Evolutionary conservation across 192 early-diverging fungal species (phyloP).

Genomic region (Chytriomyces sp.): DNA sequence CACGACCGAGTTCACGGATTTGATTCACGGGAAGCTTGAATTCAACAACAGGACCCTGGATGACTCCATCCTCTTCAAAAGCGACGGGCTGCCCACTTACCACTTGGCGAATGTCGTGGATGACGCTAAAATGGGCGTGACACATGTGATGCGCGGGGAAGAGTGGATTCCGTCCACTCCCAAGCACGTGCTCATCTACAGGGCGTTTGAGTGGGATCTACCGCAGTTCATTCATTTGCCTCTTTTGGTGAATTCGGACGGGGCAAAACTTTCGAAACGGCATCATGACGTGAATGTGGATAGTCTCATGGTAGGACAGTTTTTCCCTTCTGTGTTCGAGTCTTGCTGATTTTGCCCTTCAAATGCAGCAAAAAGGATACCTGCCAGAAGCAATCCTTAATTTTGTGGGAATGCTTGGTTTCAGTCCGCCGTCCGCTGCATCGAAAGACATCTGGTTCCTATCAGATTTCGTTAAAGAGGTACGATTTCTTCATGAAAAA

Average conservation of each 20-base stretch:
- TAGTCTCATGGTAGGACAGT: slow-evolving; percentile 58
- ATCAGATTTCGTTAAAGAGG: slow-evolving; percentile 60
- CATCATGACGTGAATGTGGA: slow-evolving; percentile 80
- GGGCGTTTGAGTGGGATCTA: slow-evolving; percentile 76
- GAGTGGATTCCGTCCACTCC: slow-evolving; percentile 96
- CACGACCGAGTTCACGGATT: slow-evolving; percentile 65
- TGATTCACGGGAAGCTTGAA: slow-evolving; percentile 75
- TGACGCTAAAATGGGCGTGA: slow-evolving; percentile 88
- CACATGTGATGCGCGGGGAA: slow-evolving; percentile 91
- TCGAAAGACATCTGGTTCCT: slow-evolving; percentile 71
- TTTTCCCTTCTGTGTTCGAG: background rate
- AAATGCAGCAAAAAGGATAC: slow-evolving; percentile 70
- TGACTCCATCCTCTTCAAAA: slow-evolving; percentile 88
- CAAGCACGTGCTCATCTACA: slow-evolving; percentile 85
- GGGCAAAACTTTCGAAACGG: slow-evolving; percentile 88
- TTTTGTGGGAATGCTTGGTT: slow-evolving; percentile 86
- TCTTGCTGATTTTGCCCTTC: slow-evolving; percentile 2
- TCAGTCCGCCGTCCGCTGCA: slow-evolving; percentile 58
- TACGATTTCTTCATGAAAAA: slow-evolving; percentile 28
- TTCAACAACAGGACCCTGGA: slow-evolving; percentile 78
- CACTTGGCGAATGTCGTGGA: slow-evolving; percentile 96
- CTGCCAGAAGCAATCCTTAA: slow-evolving; percentile 85
- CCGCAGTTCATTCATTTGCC: slow-evolving; percentile 89
- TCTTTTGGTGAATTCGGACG: slow-evolving; percentile 80
- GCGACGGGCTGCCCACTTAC: slow-evolving; percentile 91